Base-by-base conservation (phyloP, 352 stramenopile species). In the Elongisporangium undulatum region DNA sequence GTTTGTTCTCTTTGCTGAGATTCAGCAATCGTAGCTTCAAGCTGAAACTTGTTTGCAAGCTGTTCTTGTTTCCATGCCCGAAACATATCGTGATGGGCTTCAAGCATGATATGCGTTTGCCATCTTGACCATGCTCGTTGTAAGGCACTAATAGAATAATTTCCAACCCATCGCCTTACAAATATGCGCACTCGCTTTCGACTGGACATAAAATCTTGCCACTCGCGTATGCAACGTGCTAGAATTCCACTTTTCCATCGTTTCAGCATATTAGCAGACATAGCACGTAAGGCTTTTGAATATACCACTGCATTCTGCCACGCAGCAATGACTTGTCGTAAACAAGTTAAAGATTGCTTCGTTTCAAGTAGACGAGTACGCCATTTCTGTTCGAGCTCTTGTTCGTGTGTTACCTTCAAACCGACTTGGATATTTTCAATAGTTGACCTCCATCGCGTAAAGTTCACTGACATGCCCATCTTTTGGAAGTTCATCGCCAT, bases 41-140 rank as follows among this genome's bases (percentile, higher is more conserved):
- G 34, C 13, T 12, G 34, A 8, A 4, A 15, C 34, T 45, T 45
- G 13, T 17, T 17, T 45, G 9, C 34, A 16, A 45, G 9, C 9
- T 45, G 9, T 12, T 45, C 34, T 45, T 45, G 34, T 45, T 16
- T 45, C 34, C 34, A 45, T 45, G 34, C 10, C 9, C 2, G 10
- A 45, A 45, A 45, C 34, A 45, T 45, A 3, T 45, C 34, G 34
- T 75, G 57, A 4, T 74, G 68, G 19, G 66, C 54, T 38, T 63
- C 69, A 17, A 75, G 19, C 4, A 69, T 55, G 16, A 70, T 64
- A 29, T 75, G 68, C 4, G 58, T 66, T 49, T 77, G 68, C 74
- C 66, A 79, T 29, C 55, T 59, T 21, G n/a, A 63, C 66, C 66
- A 77, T 0, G 62, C 59, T 3, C 38, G 39, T 29, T 65, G 63